Evolutionary conservation across 1,139 yeast species (phyloP).

Genomic region (Pneumocystis sp.): DNA sequence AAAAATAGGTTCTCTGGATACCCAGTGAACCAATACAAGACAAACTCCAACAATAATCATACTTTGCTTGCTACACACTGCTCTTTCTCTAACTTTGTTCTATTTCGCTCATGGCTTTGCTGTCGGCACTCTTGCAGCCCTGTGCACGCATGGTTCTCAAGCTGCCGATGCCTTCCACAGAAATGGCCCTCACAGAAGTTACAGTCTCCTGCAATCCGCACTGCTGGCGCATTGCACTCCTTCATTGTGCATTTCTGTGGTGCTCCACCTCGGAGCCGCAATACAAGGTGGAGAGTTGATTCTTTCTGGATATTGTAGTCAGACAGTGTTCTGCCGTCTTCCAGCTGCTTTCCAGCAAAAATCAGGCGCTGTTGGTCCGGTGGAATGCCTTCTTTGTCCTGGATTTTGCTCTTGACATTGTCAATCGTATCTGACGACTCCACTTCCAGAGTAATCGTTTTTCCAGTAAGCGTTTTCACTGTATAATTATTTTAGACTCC

Average conservation of each 20-base stretch:
- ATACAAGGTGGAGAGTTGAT: slow-evolving; percentile 70
- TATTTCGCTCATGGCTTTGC: background rate
- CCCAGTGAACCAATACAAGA: background rate
- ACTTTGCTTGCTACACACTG: background rate
- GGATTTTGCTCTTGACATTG: slow-evolving; percentile 85
- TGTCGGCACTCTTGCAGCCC: slow-evolving; percentile 32
- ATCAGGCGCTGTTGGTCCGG: slow-evolving; percentile 85
- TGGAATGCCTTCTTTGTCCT: slow-evolving; percentile 90
- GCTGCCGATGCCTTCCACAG: slow-evolving; percentile 73
- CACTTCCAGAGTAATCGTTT: slow-evolving; percentile 75
- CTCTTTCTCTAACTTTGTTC: background rate
- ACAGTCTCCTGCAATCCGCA: slow-evolving; percentile 66
- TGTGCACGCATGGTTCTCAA: slow-evolving; percentile 71
- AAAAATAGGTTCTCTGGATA: background rate
- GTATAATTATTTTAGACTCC: slow-evolving; percentile 22
- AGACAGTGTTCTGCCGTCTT: slow-evolving; percentile 78
- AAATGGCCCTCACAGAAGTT: slow-evolving; percentile 72
- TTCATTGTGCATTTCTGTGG: background rate
- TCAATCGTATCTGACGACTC: slow-evolving; percentile 87
- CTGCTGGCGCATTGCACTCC: background rate
- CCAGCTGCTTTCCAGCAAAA: slow-evolving; percentile 79
- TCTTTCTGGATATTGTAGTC: slow-evolving; percentile 92
- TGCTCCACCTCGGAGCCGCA: slow-evolving; percentile 71
- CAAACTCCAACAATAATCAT: background rate
- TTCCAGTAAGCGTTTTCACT: slow-evolving; percentile 73